Evolutionary conservation across 2,329 filamentous ascomycete species (phyloP).

Genomic region (Falciphora oryzae): DNA sequence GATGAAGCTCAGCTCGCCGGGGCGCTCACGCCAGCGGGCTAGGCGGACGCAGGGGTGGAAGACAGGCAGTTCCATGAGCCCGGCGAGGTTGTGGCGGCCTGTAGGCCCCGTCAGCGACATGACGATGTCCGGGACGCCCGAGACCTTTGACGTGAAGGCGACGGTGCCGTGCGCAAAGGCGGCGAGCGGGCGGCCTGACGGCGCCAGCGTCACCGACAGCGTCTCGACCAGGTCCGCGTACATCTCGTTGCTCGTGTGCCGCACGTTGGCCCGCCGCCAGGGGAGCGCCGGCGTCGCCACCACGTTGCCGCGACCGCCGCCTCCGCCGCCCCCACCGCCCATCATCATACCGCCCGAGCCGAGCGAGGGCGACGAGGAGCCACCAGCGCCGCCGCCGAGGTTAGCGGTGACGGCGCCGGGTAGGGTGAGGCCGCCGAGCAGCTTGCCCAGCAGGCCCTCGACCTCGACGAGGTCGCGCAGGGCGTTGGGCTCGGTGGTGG

Average conservation of each 20-base stretch:
- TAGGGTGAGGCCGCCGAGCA: conserved; percentile 81
- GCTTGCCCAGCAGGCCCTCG: conserved; percentile 81
- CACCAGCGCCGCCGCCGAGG: conserved; percentile 14
- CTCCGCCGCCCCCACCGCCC: neutral
- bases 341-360: conserved; percentile 30
- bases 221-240: conserved; percentile 96
- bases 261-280: conserved; percentile 86
- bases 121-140: conserved; percentile 85
- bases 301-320: neutral
- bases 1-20: conserved; percentile 90
- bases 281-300: conserved; percentile 53
- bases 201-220: conserved; percentile 79
- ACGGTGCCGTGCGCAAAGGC: conserved; percentile 90
- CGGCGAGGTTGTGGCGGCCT: conserved; percentile 68
- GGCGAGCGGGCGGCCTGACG: conserved; percentile 79
- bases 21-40: conserved; percentile 80
- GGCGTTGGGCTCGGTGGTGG: conserved; percentile 89
- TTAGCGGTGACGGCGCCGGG: conserved; percentile 48
- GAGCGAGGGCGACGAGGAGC: conserved; percentile 33
- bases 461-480: conserved; percentile 88
- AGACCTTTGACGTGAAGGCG: conserved; percentile 91
- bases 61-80: conserved; percentile 78
- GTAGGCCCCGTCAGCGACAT: conserved; percentile 75
- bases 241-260: conserved; percentile 94
- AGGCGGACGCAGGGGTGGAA: conserved; percentile 95